phyloP scores from a whole-genome alignment of 805 yeast species.

The Zygosaccharomyces bisporus region DNA sequence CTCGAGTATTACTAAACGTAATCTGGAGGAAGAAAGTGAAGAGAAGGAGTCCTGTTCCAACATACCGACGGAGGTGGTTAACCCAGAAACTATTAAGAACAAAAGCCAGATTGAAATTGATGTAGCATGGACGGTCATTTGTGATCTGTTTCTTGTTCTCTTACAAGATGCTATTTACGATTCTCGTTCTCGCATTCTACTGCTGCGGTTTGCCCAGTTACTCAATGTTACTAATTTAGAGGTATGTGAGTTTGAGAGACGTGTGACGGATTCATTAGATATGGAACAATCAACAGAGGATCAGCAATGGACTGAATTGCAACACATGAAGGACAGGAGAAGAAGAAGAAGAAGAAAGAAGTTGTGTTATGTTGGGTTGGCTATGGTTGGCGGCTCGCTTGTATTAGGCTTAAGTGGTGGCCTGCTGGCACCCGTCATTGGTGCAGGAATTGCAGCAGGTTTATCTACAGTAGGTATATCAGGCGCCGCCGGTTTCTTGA shows the following conservation, averaged over 20 bases:
- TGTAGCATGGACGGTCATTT: slow-evolving; percentile 87
- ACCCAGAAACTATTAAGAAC: slow-evolving; percentile 36
- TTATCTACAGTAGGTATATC: slow-evolving; percentile 88
- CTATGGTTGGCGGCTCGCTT: slow-evolving; percentile 93
- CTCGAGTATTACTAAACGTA: slow-evolving; percentile 6
- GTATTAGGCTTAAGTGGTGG: slow-evolving; percentile 96
- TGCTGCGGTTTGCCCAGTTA: slow-evolving; percentile 60
- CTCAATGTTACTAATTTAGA: slow-evolving; percentile 63
- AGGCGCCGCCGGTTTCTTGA: slow-evolving; percentile 90
- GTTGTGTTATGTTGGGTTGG: slow-evolving; percentile 84
- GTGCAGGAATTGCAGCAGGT: slow-evolving; percentile 98
- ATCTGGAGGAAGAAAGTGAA: slow-evolving; percentile 11
- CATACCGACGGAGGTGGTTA: slow-evolving; percentile 19
- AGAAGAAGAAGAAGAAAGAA: slow-evolving; percentile 62
- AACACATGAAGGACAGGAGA: slow-evolving; percentile 67
- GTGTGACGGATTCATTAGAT: slow-evolving; percentile 87
- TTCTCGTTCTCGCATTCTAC: slow-evolving; percentile 78
- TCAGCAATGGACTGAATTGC: slow-evolving; percentile 69
- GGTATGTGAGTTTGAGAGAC: slow-evolving; percentile 80
- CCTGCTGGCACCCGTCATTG: slow-evolving; percentile 92
- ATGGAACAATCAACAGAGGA: slow-evolving; percentile 73
- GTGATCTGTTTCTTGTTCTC: slow-evolving; percentile 80
- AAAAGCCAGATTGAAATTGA: slow-evolving; percentile 55
- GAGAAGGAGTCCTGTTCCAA: neutral
- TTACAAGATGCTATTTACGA: slow-evolving; percentile 85